A percentile compares a stretch with the other conserved stretches of the same genome.
phyloP scores from a whole-genome alignment of 352 stramenopile species.

The Phytophthora pisi region DNA sequence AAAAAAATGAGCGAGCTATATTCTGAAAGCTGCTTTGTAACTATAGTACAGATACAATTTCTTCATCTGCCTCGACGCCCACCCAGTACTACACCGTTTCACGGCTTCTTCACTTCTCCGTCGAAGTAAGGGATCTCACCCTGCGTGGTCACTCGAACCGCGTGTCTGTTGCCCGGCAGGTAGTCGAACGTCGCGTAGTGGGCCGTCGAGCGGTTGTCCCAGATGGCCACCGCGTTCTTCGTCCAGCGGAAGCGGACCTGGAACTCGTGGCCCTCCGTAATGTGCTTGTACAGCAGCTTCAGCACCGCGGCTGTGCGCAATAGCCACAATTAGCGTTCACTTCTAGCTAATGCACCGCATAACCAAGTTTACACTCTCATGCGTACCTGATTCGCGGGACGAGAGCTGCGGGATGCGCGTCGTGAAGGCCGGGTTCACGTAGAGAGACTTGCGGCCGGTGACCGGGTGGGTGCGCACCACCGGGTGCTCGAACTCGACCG shows the following conservation, averaged over 20 bases:
- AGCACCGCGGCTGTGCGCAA: neutral
- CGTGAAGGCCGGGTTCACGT: slow-evolving; percentile 4
- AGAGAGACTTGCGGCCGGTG: neutral
- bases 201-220: neutral
- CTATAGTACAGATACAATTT: too few relatives aligned
- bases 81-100: neutral
- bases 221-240: slow-evolving; percentile 3
- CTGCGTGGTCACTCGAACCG: slow-evolving; percentile 1
- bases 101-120: neutral
- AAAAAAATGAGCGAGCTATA: too few relatives aligned
- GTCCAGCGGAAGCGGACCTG: slow-evolving; percentile 1
- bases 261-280: slow-evolving; percentile 1
- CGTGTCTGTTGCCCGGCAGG: slow-evolving; percentile 2
- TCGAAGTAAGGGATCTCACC: slow-evolving; percentile 1
- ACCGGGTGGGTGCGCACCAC: slow-evolving; percentile 1
- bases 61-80: too few relatives aligned
- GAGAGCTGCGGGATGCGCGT: slow-evolving; percentile 1
- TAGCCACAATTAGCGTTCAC: neutral
- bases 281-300: slow-evolving; percentile 5
- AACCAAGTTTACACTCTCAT: neutral
- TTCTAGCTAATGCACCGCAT: neutral
- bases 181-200: slow-evolving; percentile 3
- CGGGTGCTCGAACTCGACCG: slow-evolving; percentile 5
- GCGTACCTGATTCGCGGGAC: neutral
- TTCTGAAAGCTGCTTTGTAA: too few relatives aligned